Evolutionary conservation across 2,329 filamentous ascomycete species (phyloP).

Genomic region (Penicillium sp.): DNA sequence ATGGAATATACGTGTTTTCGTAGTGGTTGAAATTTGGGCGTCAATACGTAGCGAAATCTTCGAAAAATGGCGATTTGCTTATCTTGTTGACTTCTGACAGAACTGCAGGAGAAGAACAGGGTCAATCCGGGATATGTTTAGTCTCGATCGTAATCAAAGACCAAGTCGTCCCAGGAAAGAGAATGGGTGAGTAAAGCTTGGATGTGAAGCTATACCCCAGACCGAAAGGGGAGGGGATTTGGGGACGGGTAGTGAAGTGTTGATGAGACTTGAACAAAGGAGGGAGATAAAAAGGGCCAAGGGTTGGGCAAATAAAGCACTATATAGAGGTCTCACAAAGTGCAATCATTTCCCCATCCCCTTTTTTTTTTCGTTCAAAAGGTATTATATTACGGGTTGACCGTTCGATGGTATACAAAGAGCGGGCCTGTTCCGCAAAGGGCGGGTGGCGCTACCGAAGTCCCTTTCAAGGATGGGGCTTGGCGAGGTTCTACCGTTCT

Average conservation of each 20-base stretch:
- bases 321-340: slow-evolving; percentile 19
- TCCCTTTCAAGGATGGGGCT: not conserved
- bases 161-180: slow-evolving; percentile 2
- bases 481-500: not conserved
- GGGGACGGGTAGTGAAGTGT: not conserved
- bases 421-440: not conserved
- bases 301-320: slow-evolving; percentile 8
- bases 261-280: not conserved
- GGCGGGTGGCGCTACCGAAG: not conserved
- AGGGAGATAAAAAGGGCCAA: slow-evolving; percentile 5
- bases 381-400: slow-evolving; percentile 7
- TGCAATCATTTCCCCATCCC: not conserved
- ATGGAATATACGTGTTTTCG: not conserved
- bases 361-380: not conserved
- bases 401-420: slow-evolving; percentile 7
- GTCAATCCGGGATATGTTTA: not conserved
- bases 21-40: not conserved
- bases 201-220: slow-evolving; percentile 14
- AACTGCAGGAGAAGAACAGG: not conserved
- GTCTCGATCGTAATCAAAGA: not conserved
- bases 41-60: not conserved
- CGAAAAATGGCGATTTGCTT: too few relatives aligned
- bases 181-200: slow-evolving; percentile 8
- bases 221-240: not conserved
- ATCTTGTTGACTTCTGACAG: slow-evolving; percentile 1